Evolutionary conservation across 805 yeast species (phyloP).

Genomic region (Candida montana): DNA sequence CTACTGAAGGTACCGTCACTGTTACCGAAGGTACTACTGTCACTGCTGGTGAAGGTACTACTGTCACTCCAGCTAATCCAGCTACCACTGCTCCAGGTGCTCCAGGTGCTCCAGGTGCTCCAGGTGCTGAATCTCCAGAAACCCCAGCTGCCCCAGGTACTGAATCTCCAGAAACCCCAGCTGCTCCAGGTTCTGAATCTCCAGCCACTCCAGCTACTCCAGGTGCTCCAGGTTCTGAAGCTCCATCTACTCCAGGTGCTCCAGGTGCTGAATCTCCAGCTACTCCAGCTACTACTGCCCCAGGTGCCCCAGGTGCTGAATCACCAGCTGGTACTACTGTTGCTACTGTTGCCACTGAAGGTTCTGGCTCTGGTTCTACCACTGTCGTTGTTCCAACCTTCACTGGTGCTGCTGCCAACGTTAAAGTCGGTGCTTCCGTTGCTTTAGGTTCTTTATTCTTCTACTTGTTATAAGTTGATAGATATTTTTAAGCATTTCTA

Average conservation of each 20-base stretch:
- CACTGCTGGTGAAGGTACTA: constrained; percentile 5
- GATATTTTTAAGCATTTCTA: background rate
- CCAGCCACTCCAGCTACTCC: constrained; percentile 2
- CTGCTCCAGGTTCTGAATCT: no score
- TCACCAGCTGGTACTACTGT: constrained; percentile 2
- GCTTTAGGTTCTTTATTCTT: constrained; percentile 27
- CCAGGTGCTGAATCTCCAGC: constrained; percentile 2
- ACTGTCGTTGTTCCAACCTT: constrained; percentile 7
- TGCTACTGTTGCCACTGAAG: constrained; percentile 2
- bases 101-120: constrained; percentile 3
- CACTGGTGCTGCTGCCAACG: constrained; percentile 22
- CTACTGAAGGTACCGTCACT: no score
- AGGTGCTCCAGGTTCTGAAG: constrained; percentile 4
- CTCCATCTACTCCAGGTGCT: constrained; percentile 2
- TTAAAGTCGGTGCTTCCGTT: constrained; percentile 20
- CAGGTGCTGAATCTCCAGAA: constrained; percentile 1
- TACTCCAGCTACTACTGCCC: constrained; percentile 4
- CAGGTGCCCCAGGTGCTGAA: constrained; percentile 4
- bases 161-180: no score
- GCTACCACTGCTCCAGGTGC: constrained; percentile 5
- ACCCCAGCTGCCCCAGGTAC: constrained; percentile 3
- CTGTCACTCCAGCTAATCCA: constrained; percentile 2
- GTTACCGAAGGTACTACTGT: constrained; percentile 11
- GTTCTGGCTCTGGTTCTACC: constrained; percentile 1
- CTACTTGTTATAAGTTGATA: constrained; percentile 23